Conservation (phyloP, 2,329 filamentous ascomycete species). For the Pestalotiopsis sp. region DNA sequence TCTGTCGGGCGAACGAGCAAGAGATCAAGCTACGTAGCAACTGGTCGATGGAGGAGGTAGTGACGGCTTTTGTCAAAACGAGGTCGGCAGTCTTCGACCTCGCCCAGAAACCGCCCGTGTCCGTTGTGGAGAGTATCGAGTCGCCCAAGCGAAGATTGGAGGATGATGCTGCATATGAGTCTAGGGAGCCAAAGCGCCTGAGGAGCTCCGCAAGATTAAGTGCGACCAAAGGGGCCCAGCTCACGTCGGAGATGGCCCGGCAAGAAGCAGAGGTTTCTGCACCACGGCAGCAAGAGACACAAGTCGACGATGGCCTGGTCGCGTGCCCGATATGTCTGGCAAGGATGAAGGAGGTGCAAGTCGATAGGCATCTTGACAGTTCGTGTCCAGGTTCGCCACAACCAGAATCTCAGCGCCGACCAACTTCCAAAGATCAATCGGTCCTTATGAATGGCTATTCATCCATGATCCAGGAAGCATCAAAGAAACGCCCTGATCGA, state of each 20-base stretch:
- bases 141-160: conserved; percentile 57
- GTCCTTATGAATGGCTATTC: conserved; percentile 15
- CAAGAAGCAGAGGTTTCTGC: conserved; percentile 37
- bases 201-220: conserved; percentile 55
- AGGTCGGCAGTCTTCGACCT: conserved; percentile 66
- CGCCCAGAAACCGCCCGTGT: conserved; percentile 53
- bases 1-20: conserved; percentile 79
- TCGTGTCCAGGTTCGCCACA: conserved; percentile 47
- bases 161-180: conserved; percentile 34
- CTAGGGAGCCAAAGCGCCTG: conserved; percentile 45
- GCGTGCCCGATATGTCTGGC: conserved; percentile 80
- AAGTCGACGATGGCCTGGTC: conserved; percentile 72
- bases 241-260: conserved; percentile 37
- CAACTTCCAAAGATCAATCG: conserved; percentile 18
- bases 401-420: conserved; percentile 27
- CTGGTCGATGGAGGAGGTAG: conserved; percentile 81
- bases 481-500: conserved; percentile 55
- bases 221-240: conserved; percentile 42
- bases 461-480: conserved; percentile 20
- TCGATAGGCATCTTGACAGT: conserved; percentile 81
- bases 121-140: conserved; percentile 17
- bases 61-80: conserved; percentile 74
- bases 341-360: conserved; percentile 77
- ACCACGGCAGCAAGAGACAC: conserved; percentile 22
- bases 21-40: conserved; percentile 85